A percentile compares a stretch with the other conserved stretches of the same genome.
Evolutionary conservation across 2,329 filamentous ascomycete species (phyloP).

Genomic region (Aspergillus quadricinctus): DNA sequence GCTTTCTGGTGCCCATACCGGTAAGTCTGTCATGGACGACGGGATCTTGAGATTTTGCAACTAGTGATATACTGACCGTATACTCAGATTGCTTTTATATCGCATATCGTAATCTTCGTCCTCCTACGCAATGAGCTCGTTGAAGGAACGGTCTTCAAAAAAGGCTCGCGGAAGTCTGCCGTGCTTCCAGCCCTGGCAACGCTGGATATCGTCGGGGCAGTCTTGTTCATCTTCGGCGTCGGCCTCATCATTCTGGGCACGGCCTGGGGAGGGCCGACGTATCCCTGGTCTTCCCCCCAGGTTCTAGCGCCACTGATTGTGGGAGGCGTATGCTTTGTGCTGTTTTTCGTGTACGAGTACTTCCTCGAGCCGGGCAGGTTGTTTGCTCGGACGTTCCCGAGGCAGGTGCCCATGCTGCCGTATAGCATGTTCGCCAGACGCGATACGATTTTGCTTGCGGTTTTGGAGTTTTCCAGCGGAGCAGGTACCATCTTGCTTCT

Average conservation of each 20-base stretch:
- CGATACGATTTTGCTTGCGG: constrained; percentile 59
- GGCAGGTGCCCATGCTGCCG: constrained; percentile 61
- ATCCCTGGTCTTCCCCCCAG: constrained; percentile 48
- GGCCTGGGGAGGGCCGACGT: constrained; percentile 54
- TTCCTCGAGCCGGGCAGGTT: constrained; percentile 49
- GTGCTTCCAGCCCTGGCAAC: constrained; percentile 50
- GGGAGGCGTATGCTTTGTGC: constrained; percentile 39
- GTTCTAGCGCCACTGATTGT: constrained; percentile 49
- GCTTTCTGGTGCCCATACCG: constrained; percentile 61
- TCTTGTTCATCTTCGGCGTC: constrained; percentile 54
- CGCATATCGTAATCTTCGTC: constrained; percentile 52
- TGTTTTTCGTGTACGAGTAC: constrained; percentile 52
- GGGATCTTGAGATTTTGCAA: not conserved
- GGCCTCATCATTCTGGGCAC: constrained; percentile 53
- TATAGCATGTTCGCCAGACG: constrained; percentile 54
- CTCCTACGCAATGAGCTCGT: constrained; percentile 58
- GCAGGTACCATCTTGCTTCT: constrained; percentile 37
- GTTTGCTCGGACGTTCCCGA: constrained; percentile 48
- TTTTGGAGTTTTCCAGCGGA: constrained; percentile 58
- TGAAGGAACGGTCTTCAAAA: constrained; percentile 43
- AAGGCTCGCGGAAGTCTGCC: constrained; percentile 26
- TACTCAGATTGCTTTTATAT: constrained; percentile 43
- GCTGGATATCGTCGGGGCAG: constrained; percentile 53
- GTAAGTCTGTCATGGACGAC: constrained; percentile 40
- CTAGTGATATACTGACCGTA: too few relatives aligned